phyloP scores from a whole-genome alignment of 2,329 filamentous ascomycete genomes.

The Penicillium sp. region DNA sequence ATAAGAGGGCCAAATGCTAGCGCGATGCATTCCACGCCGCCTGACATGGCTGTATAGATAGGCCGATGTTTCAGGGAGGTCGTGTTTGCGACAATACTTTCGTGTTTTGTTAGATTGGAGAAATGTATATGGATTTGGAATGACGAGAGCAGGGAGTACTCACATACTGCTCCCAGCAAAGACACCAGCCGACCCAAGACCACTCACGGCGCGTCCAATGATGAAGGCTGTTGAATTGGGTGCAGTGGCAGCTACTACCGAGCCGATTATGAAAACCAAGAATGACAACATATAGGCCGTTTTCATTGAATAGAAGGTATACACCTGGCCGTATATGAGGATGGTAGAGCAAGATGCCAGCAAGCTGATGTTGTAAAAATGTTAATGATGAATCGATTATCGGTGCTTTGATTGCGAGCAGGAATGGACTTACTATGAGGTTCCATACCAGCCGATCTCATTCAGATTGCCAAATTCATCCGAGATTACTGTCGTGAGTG shows the following conservation, averaged over 20 bases:
- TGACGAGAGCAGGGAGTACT: slow-evolving; percentile 31
- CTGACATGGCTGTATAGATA: neutral
- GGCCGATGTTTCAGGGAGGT: neutral
- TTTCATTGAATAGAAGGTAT: slow-evolving; percentile 36
- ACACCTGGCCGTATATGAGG: slow-evolving; percentile 33
- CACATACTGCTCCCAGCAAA: slow-evolving; percentile 28
- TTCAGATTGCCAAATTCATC: slow-evolving; percentile 26
- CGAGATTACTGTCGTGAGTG: neutral
- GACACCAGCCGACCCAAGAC: slow-evolving; percentile 28
- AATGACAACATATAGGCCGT: slow-evolving; percentile 33
- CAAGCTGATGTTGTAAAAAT: neutral
- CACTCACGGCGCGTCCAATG: slow-evolving; percentile 35
- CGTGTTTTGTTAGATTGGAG: slow-evolving; percentile 29
- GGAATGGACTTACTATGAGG: slow-evolving; percentile 35
- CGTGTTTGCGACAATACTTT: slow-evolving; percentile 33
- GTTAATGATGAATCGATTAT: neutral
- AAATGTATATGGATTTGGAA: no score
- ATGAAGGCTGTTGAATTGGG: slow-evolving; percentile 32
- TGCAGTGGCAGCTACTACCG: slow-evolving; percentile 29
- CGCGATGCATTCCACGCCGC: neutral
- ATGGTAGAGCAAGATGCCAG: neutral
- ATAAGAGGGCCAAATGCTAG: neutral
- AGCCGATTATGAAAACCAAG: slow-evolving; percentile 37
- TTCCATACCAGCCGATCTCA: slow-evolving; percentile 47
- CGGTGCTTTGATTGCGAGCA: slow-evolving; percentile 27